phyloP scores from a whole-genome alignment of 2,329 filamentous ascomycete species.

The Penicillium sp. region DNA sequence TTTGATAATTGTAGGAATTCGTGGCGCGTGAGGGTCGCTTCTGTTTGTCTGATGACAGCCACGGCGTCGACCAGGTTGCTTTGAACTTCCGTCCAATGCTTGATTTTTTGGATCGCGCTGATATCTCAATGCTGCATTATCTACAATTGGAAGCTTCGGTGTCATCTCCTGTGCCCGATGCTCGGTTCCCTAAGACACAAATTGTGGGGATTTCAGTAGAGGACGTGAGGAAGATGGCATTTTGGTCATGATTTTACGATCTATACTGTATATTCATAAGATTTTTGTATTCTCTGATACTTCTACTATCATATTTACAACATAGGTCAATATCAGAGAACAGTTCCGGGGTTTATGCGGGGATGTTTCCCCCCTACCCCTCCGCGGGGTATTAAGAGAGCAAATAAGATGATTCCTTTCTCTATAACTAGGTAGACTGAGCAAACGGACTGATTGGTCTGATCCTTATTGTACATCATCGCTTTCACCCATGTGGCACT shows the following conservation, averaged over 20 bases:
- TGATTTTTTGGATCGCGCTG: conserved; percentile 60
- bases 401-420: background rate
- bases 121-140: conserved; percentile 40
- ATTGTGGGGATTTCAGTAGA: conserved; percentile 31
- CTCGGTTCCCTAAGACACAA: conserved; percentile 37
- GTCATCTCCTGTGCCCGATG: conserved; percentile 24
- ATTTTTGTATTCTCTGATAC: background rate
- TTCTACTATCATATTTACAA: background rate
- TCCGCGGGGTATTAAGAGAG: background rate
- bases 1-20: conserved; percentile 57
- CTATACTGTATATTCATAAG: background rate
- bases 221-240: conserved; percentile 35
- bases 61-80: conserved; percentile 82
- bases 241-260: conserved; percentile 25
- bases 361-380: background rate
- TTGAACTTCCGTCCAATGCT: conserved; percentile 74
- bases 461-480: background rate
- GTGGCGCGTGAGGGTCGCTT: conserved; percentile 71
- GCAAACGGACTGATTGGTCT: background rate
- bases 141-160: conserved; percentile 28
- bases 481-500: background rate
- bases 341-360: background rate
- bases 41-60: conserved; percentile 92
- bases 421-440: background rate
- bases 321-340: background rate